These are phyloP conservation scores for Polychaeton citri DNA, from an alignment of 2,329 filamentous ascomycete genomes.

Conservation along the genomic window DNA sequence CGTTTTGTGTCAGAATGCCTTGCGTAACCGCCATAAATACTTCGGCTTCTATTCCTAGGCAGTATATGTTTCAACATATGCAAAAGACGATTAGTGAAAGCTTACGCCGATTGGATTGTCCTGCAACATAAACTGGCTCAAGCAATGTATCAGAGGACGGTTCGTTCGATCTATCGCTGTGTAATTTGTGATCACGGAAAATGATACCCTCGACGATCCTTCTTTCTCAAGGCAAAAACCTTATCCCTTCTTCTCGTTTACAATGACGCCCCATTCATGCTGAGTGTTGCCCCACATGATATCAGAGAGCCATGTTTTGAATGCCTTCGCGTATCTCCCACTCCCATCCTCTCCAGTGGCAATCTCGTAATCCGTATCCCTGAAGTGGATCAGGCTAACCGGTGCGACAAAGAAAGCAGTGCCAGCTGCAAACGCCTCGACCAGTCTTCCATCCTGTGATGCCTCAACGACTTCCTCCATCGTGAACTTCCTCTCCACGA, in stretches of 20 bases:
- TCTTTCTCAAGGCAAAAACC: no score
- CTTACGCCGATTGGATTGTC: no score
- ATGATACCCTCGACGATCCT: no score
- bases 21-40: no score
- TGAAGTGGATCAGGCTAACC: slow-evolving; percentile 32
- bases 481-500: slow-evolving; percentile 72
- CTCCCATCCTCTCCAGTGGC: slow-evolving; percentile 25
- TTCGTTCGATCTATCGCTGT: no score
- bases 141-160: no score
- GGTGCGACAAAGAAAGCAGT: slow-evolving; percentile 52
- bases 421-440: slow-evolving; percentile 78
- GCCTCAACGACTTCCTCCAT: slow-evolving; percentile 68
- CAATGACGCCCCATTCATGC: slow-evolving; percentile 34
- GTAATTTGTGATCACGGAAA: no score
- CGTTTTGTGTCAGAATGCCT: no score
- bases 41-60: no score
- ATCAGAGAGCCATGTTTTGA: slow-evolving; percentile 34
- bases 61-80: no score
- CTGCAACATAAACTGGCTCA: no score
- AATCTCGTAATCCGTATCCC: slow-evolving; percentile 29
- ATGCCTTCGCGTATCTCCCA: slow-evolving; percentile 27
- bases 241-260: slow-evolving; percentile 22
- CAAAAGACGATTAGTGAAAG: no score
- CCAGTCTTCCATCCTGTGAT: slow-evolving; percentile 56
- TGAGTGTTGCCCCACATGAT: slow-evolving; percentile 36